Conservation (phyloP, 768 basidiomycete species). For the Pholiota molesta region DNA sequence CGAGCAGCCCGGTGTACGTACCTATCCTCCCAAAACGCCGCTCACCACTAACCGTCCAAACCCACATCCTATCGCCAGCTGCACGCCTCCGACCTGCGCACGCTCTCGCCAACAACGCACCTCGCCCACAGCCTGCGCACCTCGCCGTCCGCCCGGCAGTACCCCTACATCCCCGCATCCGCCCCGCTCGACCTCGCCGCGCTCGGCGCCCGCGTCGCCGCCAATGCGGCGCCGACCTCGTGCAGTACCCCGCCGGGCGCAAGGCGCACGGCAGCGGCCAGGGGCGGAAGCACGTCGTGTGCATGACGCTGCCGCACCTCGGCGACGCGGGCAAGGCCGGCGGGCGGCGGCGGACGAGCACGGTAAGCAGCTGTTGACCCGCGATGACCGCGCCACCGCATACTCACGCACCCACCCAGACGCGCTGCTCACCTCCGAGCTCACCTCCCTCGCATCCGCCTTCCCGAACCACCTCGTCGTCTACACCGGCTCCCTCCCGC, state of each 20-base stretch:
- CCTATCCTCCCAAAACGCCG: not conserved
- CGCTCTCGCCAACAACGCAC: conserved; percentile 49
- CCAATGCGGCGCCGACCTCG: conserved; percentile 53
- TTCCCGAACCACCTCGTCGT: conserved; percentile 70
- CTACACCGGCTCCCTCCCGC: conserved; percentile 56
- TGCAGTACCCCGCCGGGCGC: conserved; percentile 45
- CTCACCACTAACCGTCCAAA: not conserved
- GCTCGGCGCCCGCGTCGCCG: conserved; percentile 46
- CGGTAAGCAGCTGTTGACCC: conserved; percentile 42
- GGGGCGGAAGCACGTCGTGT: conserved; percentile 57
- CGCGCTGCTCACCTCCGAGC: conserved; percentile 46
- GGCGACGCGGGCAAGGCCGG: conserved; percentile 45
- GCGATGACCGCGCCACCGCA: not conserved
- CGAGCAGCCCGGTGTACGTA: conserved; percentile 72
- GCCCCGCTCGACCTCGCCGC: conserved; percentile 30
- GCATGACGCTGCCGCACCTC: conserved; percentile 56
- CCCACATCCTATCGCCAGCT: conserved; percentile 42
- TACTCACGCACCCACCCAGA: conserved; percentile 34
- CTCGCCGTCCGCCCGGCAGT: conserved; percentile 60
- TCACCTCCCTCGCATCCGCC: conserved; percentile 47
- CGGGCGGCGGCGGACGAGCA: conserved; percentile 53
- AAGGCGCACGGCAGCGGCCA: conserved; percentile 36
- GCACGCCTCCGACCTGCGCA: conserved; percentile 76
- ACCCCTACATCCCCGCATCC: conserved; percentile 55
- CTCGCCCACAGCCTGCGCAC: conserved; percentile 50